Base-by-base conservation (phyloP, 75 land plant genomes). In the Isoetes taiwanensis region DNA sequence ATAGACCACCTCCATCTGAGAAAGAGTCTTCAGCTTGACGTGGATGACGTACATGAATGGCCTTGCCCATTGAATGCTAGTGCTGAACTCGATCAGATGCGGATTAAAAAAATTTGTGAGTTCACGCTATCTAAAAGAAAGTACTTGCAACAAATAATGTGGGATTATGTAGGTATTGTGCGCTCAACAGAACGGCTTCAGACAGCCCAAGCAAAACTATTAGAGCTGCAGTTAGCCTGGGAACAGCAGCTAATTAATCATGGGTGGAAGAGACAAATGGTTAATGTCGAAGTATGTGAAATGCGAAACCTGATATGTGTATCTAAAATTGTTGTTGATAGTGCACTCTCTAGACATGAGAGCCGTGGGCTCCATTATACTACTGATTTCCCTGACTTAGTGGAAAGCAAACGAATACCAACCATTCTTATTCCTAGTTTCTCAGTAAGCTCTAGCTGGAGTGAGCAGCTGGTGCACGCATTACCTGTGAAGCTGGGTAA, bases 351-450 rank as follows among this genome's bases (percentile, higher is more conserved):
- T 11, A 77, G 99, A 66, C 88, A 73, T 20, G 99, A 94, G 52
- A 94, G 99, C 52, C 80, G 90, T 12, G 99, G 99, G 27, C 78
- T 90, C 9, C 99, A 94, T 54, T 94, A 81, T 62, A 85, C 78
- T 1, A 66, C 65, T 10, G 95, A 88, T 61, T 88, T 81, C 61
- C 96, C 99, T 1, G 58, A 84, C 41, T 31, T 84, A 32, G 99
- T 79, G 57, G 90, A 94, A 59, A 94, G 90, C 68, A 78, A 77
- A 65, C 87, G 99, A 74, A 61, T 74, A n/a, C 90, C 99, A 14
- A 94, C 99, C 19, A 64, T 88, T 12, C 78, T 94, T 16, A 75
- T 84, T 35, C 96, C 99, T 16, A 60, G 59, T 41, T 58, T 83
- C 14, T 26, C 76, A 6, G 32, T 73, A 57, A 75, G 69, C 25